phyloP scores from a whole-genome alignment of 2,329 filamentous ascomycete species.

The Colletotrichum gloeosporioides region DNA sequence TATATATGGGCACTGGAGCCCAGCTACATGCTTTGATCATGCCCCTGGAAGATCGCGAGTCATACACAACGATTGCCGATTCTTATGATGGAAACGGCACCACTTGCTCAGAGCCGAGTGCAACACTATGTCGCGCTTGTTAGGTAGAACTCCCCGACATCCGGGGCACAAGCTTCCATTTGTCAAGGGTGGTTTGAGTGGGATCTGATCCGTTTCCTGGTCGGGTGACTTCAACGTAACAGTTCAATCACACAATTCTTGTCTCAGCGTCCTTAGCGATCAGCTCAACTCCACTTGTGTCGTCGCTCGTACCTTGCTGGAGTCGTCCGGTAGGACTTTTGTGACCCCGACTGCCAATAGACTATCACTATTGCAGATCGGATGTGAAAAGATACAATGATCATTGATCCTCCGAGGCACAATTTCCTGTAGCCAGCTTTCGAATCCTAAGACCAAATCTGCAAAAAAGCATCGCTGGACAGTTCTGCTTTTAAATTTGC shows the following conservation, averaged over 20 bases:
- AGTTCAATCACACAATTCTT: background rate
- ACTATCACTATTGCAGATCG: background rate
- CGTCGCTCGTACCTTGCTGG: background rate
- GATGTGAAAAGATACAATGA: background rate
- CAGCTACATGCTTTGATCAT: background rate
- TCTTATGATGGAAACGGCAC: background rate
- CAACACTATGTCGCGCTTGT: background rate
- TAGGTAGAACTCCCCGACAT: background rate
- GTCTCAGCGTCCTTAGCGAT: background rate
- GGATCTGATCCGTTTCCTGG: background rate
- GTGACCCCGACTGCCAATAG: background rate
- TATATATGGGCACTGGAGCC: background rate
- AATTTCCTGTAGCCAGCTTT: background rate
- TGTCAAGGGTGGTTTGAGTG: background rate
- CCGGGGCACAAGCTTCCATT: background rate
- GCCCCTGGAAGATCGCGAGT: background rate
- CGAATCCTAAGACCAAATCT: background rate
- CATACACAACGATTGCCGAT: background rate
- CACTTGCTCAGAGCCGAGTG: background rate
- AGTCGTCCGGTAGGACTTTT: background rate
- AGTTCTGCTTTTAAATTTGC: too few species aligned
- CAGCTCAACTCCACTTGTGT: background rate
- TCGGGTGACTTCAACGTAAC: background rate
- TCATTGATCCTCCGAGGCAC: background rate
- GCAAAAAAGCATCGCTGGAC: background rate